Evolutionary conservation across 2,329 filamentous ascomycete species (phyloP).

Genomic region (Aureobasidium subglaciale): DNA sequence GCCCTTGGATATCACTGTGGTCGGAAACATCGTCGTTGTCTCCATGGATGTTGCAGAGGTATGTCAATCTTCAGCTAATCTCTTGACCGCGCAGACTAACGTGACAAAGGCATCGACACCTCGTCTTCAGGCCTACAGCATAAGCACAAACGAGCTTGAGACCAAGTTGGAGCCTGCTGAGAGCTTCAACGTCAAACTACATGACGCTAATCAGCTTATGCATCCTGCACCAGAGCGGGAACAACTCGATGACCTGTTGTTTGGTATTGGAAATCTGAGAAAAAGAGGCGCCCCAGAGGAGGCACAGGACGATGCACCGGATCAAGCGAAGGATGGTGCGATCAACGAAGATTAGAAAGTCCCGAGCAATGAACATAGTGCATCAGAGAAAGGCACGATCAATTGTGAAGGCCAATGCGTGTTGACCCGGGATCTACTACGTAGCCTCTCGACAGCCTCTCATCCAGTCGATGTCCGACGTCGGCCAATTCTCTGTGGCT

Average conservation of each 20-base stretch:
- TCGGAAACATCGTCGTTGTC: conserved; percentile 20
- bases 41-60: conserved; percentile 9
- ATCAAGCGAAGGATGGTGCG: not conserved
- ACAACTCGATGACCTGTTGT: conserved; percentile 38
- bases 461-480: too few species aligned
- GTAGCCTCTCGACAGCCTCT: too few species aligned
- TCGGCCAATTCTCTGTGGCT: too few species aligned
- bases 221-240: conserved; percentile 28
- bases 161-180: conserved; percentile 8
- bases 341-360: too few species aligned
- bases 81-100: not conserved
- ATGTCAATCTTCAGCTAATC: not conserved
- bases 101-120: not conserved
- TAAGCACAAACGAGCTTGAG: not conserved
- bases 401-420: too few species aligned
- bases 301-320: conserved; percentile 10
- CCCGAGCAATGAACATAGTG: too few species aligned
- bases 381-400: too few species aligned
- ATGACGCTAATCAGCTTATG: conserved; percentile 17
- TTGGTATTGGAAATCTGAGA: conserved; percentile 42
- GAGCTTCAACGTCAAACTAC: conserved; percentile 13
- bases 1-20: conserved; percentile 53
- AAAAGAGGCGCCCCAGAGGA: conserved; percentile 34
- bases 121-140: conserved; percentile 6
- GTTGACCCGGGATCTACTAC: too few species aligned